Evolutionary conservation across 306 rosid genomes (phyloP), one percentile per base, ranked within the genome.

Genomic region (Amphicarpaea edgeworthii): DNA sequence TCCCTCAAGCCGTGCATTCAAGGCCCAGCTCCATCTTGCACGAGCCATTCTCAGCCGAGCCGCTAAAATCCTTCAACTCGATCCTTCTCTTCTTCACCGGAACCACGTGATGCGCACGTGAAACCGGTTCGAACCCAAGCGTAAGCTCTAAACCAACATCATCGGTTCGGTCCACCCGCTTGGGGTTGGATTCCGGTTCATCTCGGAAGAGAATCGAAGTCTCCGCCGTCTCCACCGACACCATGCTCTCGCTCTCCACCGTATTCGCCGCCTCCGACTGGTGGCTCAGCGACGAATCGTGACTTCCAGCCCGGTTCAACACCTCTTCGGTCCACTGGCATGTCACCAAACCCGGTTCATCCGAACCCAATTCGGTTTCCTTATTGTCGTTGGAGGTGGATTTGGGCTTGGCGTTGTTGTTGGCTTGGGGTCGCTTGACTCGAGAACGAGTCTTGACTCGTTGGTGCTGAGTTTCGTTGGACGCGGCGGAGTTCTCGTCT

Each of bases 271-370:
- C 86, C 77, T 88, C 96, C 6, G 97, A 94, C 80, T 86, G 96
- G 80, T 92, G 98, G 70, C 97, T 94, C 75, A 92, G 84, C 49
- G 98, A 90, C 10, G 98, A 93, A 38, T 91, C 98, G 46, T 92
- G 94, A 37, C 98, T 93, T 19, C 82, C 86, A 3, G 96, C 82
- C 74, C 92, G 80, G 85, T 91, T 89, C 77, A 81, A 0, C 20
- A 5, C 77, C 82, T 85, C 90, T 0, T 71, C 83, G 8, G 73
- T 53, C 82, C 82, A 80, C 10, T 55, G 73, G 54, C 72, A 6
- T 30, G 54, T 7, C 17, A 43, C 3, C 20, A 62, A 42, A 37
- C 37, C 5, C 37, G 37, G 37, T 30, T 30, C 37, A 30, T 6
- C 37, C 5, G 37, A 30, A 30, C 59, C 77, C 6, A 40, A 47